A percentile compares a stretch with the other conserved stretches of the same genome.
phyloP scores from a whole-genome alignment of 2,329 filamentous ascomycete genomes.

The Myriangium duriaei region DNA sequence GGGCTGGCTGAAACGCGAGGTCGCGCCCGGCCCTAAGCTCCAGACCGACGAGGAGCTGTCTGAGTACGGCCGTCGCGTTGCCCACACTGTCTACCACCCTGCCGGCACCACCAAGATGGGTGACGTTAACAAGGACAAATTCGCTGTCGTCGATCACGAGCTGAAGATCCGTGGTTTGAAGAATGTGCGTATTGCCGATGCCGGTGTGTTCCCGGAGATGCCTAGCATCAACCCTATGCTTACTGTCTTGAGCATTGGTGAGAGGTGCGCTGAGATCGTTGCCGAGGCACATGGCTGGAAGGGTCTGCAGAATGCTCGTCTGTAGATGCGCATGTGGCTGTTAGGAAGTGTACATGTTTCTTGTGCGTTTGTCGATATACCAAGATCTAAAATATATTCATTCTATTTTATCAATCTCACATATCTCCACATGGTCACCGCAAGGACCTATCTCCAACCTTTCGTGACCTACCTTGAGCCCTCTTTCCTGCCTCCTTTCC shows the following conservation, averaged over 20 bases:
- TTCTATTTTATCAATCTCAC: too few species aligned
- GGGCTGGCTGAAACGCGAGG: constrained; percentile 70
- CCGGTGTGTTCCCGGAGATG: constrained; percentile 81
- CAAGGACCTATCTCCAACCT: too few species aligned
- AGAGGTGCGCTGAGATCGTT: constrained; percentile 75
- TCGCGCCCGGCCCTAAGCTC: constrained; percentile 61
- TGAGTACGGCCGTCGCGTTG: constrained; percentile 68
- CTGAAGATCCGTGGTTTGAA: constrained; percentile 61
- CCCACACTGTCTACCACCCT: constrained; percentile 85
- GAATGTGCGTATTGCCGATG: constrained; percentile 69
- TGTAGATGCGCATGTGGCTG: too few species aligned
- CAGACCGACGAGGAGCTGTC: constrained; percentile 68
- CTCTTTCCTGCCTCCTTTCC: too few species aligned
- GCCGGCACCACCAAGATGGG: constrained; percentile 88
- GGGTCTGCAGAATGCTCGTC: constrained; percentile 40
- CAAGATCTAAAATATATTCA: too few species aligned
- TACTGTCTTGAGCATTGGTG: constrained; percentile 71
- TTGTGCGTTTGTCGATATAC: too few species aligned
- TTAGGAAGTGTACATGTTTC: too few species aligned
- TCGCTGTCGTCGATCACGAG: constrained; percentile 69
- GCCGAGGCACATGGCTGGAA: constrained; percentile 59
- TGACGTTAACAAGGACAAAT: constrained; percentile 51
- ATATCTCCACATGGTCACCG: too few species aligned
- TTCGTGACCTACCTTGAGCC: too few species aligned
- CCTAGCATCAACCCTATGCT: constrained; percentile 81